Conservation (phyloP, 192 early-diverging fungal species). For the Umbelopsis ramanniana region DNA sequence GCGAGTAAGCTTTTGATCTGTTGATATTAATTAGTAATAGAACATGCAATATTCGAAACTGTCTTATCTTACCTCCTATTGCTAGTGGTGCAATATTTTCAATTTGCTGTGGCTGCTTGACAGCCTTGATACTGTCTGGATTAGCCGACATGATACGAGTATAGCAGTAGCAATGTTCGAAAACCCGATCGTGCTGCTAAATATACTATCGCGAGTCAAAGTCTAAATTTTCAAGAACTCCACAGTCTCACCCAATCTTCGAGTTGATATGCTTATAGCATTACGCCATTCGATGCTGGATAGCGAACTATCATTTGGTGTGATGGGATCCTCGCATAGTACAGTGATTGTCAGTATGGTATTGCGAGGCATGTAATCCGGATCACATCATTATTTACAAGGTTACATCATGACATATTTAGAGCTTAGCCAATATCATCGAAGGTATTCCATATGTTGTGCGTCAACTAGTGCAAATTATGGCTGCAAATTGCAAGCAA, state of each 20-base stretch:
- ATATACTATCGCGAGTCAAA: not conserved
- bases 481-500: too few species aligned
- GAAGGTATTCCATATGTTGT: too few species aligned
- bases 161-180: not conserved
- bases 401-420: not conserved
- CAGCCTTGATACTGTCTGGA: not conserved
- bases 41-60: too few species aligned
- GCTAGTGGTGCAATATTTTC: slow-evolving; percentile 31
- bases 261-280: not conserved
- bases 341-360: not conserved
- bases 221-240: not conserved
- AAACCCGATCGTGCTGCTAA: not conserved
- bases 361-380: not conserved
- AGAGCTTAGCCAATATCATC: not conserved
- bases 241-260: slow-evolving; percentile 5
- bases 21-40: not conserved
- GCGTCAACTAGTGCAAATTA: too few species aligned
- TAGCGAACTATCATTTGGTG: not conserved
- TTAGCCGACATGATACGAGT: not conserved
- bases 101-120: slow-evolving; percentile 22
- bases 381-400: too few species aligned
- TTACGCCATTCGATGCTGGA: slow-evolving; percentile 9
- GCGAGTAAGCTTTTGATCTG: slow-evolving; percentile 35
- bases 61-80: slow-evolving; percentile 28
- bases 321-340: not conserved